A percentile compares a stretch with the other conserved stretches of the same genome.
Conservation (phyloP, 176 grass and related monocot genomes). For the Eragrostis curvula region DNA sequence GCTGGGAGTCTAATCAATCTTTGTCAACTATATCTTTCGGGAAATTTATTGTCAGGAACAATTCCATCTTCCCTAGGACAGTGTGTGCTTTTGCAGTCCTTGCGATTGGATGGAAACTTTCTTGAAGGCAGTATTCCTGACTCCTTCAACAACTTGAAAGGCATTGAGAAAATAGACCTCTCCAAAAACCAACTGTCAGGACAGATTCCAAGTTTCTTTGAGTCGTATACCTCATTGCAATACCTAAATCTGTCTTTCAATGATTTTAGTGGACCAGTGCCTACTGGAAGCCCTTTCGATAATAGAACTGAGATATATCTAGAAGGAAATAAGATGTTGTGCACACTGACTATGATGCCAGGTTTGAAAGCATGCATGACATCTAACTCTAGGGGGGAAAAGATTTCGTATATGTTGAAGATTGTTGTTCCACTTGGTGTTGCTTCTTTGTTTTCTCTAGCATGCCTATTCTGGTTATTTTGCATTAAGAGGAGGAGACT, state of each 20-base stretch:
- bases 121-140: conserved; percentile 49
- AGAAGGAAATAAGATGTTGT: conserved; percentile 40
- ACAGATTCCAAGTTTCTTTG: conserved; percentile 43
- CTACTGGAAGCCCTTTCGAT: not conserved
- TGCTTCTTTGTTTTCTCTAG: not conserved
- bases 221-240: not conserved
- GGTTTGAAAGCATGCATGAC: conserved; percentile 15
- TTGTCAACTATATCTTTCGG: not conserved
- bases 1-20: not conserved
- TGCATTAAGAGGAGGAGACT: not conserved
- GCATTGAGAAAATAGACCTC: conserved; percentile 44
- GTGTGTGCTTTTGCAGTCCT: conserved; percentile 42
- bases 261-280: conserved; percentile 39
- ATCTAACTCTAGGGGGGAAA: not conserved
- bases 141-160: conserved; percentile 34
- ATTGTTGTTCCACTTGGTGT: conserved; percentile 27
- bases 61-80: conserved; percentile 39
- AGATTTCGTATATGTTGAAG: not conserved
- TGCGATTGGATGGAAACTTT: conserved; percentile 39
- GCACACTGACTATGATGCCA: not conserved
- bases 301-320: not conserved
- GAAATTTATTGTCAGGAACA: conserved; percentile 29
- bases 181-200: conserved; percentile 49
- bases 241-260: conserved; percentile 49
- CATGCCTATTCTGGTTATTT: not conserved